These are phyloP conservation scores for Blastocystis hominis DNA, from an alignment of 352 stramenopile genomes.

Conservation along the genomic window DNA sequence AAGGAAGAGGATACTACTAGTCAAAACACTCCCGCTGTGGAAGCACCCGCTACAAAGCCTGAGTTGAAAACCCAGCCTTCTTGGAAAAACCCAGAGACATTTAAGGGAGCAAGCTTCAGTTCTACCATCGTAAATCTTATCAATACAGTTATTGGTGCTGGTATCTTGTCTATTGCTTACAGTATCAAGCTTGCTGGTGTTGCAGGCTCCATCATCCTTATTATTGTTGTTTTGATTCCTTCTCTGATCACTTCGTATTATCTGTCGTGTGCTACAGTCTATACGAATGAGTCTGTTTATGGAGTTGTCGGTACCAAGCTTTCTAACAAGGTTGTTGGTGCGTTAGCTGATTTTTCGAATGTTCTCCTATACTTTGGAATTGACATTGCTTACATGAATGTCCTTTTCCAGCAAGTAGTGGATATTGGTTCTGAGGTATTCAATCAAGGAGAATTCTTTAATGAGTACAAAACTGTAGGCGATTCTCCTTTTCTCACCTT, in stretches of 20 bases:
- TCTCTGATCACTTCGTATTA: conserved; percentile 41
- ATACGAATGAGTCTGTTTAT: conserved; percentile 28
- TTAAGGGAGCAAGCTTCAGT: neutral
- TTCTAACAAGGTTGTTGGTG: conserved; percentile 18
- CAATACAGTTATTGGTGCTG: conserved; percentile 46
- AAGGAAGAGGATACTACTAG: neutral
- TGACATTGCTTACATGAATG: conserved; percentile 46
- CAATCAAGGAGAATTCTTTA: neutral
- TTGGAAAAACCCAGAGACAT: conserved; percentile 1
- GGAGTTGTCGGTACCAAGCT: conserved; percentile 13
- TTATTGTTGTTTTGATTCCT: conserved; percentile 25
- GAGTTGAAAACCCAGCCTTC: neutral
- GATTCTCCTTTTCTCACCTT: neutral
- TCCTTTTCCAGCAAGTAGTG: conserved; percentile 31
- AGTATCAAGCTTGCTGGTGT: conserved; percentile 40
- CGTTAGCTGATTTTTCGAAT: neutral
- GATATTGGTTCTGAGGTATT: conserved; percentile 28
- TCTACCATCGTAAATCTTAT: conserved; percentile 44
- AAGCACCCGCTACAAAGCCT: neutral
- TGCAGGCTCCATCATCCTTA: conserved; percentile 27
- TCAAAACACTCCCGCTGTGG: neutral
- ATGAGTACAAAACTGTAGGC: neutral
- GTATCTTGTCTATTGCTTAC: conserved; percentile 43
- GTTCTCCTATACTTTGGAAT: conserved; percentile 49
- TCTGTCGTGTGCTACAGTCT: conserved; percentile 19